Evolutionary conservation across 495 filamentous ascomycete genomes (phyloP), one percentile per base, ranked within the genome.

Genomic region (Aspergillus carlsbadensis): DNA sequence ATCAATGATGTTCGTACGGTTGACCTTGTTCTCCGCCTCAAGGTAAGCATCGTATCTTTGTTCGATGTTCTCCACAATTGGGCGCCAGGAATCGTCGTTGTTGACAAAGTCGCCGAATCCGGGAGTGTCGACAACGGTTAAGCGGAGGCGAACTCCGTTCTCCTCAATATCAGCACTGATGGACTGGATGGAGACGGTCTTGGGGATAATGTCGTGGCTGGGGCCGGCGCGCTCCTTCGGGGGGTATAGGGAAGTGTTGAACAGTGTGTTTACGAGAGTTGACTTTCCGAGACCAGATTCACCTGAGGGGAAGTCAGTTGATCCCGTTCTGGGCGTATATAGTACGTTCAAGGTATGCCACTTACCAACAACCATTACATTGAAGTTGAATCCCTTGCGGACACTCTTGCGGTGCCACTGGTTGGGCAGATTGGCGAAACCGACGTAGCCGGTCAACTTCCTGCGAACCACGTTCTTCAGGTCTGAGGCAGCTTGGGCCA

Each of bases 401-500:
- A 98, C 95, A 83, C 92, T 96, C 87, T 98, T 98, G 75, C 94
- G 92, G 81, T 98, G 94, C 95, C 95, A 98, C 77, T 98, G 94
- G 77, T 98, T 98, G 41, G 94, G 94, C 75, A 98, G 79, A 71
- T 98, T 98, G 70, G 94, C 94, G 72, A 98, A 98, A 53, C 94
- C 94, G 65, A 98, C 94, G 67, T 97, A 98, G 57, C 94, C 94
- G 42, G 94, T 98, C 67, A 98, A 77, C 84, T 98, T 98, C 75
- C 95, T 84, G 71, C 95, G 90, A 56, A 98, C 94, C 70, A 98
- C 95, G 74, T 98, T 98, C 78, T 90, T 88, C 85, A 88, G 90
- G 72, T 97, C 92, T 60, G 80, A 87, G 60, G 87, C 84, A 66
- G 87, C 85, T 69, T 87, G 84, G 51, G 86, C 87, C 29, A 78